phyloP scores from a whole-genome alignment of 352 stramenopile genomes.

The Phytopythium aichiense region DNA sequence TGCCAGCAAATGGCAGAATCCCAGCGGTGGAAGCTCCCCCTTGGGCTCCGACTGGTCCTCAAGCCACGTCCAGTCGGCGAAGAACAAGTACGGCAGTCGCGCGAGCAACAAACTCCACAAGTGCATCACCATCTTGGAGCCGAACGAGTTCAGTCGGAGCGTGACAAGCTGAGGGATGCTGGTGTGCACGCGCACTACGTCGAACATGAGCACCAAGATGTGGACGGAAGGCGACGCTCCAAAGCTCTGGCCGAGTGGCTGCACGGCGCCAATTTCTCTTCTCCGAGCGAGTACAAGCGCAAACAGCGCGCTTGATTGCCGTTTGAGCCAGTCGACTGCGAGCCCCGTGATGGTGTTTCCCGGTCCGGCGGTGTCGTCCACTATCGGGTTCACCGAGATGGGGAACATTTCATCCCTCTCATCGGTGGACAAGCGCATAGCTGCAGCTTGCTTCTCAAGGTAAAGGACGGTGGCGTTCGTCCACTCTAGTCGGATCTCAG shows the following conservation, averaged over 20 bases:
- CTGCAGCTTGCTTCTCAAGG: constrained; percentile 15
- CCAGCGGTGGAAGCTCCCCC: constrained; percentile 33
- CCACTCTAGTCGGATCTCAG: constrained; percentile 29
- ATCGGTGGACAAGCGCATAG: constrained; percentile 2
- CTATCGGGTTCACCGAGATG: not conserved
- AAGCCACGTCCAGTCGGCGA: constrained; percentile 67
- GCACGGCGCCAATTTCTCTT: constrained; percentile 18
- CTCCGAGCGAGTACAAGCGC: constrained; percentile 16
- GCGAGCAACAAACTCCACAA: constrained; percentile 46
- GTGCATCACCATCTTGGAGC: constrained; percentile 25
- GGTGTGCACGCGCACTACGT: constrained; percentile 23
- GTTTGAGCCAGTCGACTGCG: constrained; percentile 4
- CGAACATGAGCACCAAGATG: constrained; percentile 52
- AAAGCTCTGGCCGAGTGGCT: constrained; percentile 15
- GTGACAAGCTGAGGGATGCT: constrained; percentile 19
- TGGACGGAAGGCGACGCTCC: constrained; percentile 38
- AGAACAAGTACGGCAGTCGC: constrained; percentile 51
- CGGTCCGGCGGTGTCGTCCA: not conserved
- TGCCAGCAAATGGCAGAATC: constrained; percentile 45
- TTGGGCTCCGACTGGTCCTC: constrained; percentile 37
- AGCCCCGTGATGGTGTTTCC: not conserved
- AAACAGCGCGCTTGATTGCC: constrained; percentile 28
- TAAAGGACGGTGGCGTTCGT: constrained; percentile 14
- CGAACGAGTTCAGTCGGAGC: constrained; percentile 47
- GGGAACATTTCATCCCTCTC: not conserved